Conservation (phyloP, 768 basidiomycete species). For the Suillus placidus region DNA sequence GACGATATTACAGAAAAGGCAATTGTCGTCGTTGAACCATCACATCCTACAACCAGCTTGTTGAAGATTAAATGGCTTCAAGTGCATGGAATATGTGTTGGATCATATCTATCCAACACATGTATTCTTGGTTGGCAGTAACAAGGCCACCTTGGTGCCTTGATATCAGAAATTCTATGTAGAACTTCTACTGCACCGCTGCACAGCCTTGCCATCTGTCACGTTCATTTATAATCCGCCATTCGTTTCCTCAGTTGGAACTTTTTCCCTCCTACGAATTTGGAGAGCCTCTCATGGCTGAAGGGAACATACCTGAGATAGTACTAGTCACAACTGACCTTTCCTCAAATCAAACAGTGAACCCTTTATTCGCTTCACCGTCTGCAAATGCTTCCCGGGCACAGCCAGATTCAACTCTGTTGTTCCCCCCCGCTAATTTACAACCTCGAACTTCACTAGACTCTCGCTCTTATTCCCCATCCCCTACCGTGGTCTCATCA, state of each 20-base stretch:
- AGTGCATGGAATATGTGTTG: too few species aligned
- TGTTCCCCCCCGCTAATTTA: constrained; percentile 22
- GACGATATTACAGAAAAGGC: neutral
- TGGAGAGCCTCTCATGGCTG: constrained; percentile 17
- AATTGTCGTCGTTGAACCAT: neutral
- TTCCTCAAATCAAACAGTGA: constrained; percentile 32
- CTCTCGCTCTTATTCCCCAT: constrained; percentile 33
- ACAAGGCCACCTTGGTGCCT: neutral
- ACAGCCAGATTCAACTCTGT: constrained; percentile 17
- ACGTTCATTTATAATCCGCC: constrained; percentile 1
- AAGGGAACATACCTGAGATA: constrained; percentile 35
- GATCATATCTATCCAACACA: too few species aligned
- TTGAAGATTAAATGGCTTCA: too few species aligned
- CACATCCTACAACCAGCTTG: too few species aligned
- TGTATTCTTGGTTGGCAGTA: neutral
- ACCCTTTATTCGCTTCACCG: neutral
- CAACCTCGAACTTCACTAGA: constrained; percentile 33
- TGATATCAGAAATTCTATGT: constrained; percentile 20
- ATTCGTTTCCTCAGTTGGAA: neutral
- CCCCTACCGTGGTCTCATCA: constrained; percentile 37
- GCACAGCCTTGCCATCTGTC: neutral
- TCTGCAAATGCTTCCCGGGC: neutral
- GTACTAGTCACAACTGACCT: constrained; percentile 40
- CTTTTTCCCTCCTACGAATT: constrained; percentile 1
- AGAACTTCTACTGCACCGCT: constrained; percentile 24